Evolutionary conservation across 768 basidiomycete species (phyloP).

Genomic region (Holtermanniella nyarrowii): DNA sequence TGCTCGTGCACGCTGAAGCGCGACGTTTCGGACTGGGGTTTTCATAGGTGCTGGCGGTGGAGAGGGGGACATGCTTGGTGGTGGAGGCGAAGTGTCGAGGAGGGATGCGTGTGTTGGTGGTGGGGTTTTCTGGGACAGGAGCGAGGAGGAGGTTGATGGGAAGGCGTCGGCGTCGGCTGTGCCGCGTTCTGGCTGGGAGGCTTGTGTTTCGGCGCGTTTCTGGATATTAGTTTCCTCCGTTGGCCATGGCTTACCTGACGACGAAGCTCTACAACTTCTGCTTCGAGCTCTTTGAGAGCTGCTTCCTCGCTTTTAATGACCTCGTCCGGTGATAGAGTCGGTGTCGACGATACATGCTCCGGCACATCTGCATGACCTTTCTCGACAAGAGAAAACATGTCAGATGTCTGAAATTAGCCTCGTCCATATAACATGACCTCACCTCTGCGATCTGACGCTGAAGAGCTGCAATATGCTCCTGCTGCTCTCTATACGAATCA

Average conservation of each 20-base stretch:
- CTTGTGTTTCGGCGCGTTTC: background rate
- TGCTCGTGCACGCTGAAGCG: background rate
- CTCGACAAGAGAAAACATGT: too few species aligned
- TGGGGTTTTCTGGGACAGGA: background rate
- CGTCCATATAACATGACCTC: too few species aligned
- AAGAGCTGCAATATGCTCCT: constrained; percentile 23
- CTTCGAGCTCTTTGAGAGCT: constrained; percentile 26
- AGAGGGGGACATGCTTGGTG: background rate
- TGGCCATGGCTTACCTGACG: background rate
- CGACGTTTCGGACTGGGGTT: background rate
- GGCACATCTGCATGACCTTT: too few species aligned
- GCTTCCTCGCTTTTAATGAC: constrained; percentile 35
- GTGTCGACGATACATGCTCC: too few species aligned
- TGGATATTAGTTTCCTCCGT: background rate
- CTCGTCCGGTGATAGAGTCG: constrained; percentile 27
- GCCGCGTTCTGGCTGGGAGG: background rate
- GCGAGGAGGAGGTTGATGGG: background rate
- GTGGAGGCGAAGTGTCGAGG: background rate
- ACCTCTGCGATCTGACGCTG: constrained; percentile 31
- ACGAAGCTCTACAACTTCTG: constrained; percentile 16
- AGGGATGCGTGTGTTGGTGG: background rate
- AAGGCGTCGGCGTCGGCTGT: background rate
- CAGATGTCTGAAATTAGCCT: too few species aligned
- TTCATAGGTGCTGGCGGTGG: background rate
- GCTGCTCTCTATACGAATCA: constrained; percentile 22